Evolutionary conservation across 768 basidiomycete species (phyloP).

Genomic region (Pleurotus giganteus): DNA sequence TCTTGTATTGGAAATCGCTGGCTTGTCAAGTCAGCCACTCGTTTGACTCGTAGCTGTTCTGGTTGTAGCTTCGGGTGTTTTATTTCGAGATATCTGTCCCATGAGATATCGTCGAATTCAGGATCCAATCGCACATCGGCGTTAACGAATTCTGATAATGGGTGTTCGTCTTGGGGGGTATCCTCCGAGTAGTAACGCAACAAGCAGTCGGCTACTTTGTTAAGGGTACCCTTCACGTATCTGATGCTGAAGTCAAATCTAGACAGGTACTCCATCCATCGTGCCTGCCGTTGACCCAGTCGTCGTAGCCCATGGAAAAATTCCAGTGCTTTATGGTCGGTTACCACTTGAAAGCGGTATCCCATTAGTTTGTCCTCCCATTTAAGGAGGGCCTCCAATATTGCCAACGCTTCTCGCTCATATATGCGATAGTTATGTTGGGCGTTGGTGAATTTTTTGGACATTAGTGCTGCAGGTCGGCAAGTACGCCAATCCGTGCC

Average conservation of each 20-base stretch:
- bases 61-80: too few relatives aligned
- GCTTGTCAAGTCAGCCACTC: too few relatives aligned
- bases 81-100: slow-evolving; percentile 1
- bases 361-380: slow-evolving; percentile 31
- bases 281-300: slow-evolving; percentile 12
- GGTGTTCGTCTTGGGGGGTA: slow-evolving; percentile 6
- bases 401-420: slow-evolving; percentile 16
- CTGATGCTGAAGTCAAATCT: slow-evolving; percentile 22
- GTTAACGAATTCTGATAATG: slow-evolving; percentile 11
- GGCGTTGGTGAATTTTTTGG: slow-evolving; percentile 18
- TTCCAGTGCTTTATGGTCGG: slow-evolving; percentile 25
- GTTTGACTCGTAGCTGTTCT: too few relatives aligned
- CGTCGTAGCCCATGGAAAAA: slow-evolving; percentile 19
- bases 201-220: slow-evolving; percentile 27
- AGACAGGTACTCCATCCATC: slow-evolving; percentile 27
- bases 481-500: slow-evolving; percentile 22
- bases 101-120: too few relatives aligned
- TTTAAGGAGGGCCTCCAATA: slow-evolving; percentile 19
- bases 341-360: slow-evolving; percentile 18
- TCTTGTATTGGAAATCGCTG: too few relatives aligned
- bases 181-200: slow-evolving; percentile 25
- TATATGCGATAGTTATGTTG: slow-evolving; percentile 16
- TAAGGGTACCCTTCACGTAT: slow-evolving; percentile 20
- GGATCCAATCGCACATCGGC: slow-evolving; percentile 19
- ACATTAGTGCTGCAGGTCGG: slow-evolving; percentile 21